These are phyloP conservation scores for Kurtzmaniella cleridarum DNA, from an alignment of 805 yeast genomes.

Conservation along the genomic window DNA sequence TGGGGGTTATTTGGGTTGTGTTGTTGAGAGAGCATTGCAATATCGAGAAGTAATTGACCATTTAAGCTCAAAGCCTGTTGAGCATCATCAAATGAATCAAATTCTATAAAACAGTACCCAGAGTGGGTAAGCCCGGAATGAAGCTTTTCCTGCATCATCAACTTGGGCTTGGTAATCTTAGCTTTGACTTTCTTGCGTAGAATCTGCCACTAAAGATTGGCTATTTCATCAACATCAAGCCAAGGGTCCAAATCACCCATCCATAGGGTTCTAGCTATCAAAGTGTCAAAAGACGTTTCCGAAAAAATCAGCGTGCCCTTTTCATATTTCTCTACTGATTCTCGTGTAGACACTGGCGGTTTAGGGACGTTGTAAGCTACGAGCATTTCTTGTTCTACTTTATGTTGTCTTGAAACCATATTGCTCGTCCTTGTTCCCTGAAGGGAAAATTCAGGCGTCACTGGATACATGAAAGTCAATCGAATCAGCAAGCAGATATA, in stretches of 20 bases:
- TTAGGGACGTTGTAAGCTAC: conserved; percentile 34
- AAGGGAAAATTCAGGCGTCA: too few relatives aligned
- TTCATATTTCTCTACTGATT: conserved; percentile 11
- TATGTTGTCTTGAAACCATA: conserved; percentile 22
- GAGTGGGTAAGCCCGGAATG: conserved; percentile 27
- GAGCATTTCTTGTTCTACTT: conserved; percentile 39
- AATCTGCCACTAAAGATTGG: conserved; percentile 53
- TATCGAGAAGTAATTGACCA: conserved; percentile 59
- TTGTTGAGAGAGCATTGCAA: conserved; percentile 41
- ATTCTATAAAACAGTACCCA: conserved; percentile 79
- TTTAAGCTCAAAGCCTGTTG: conserved; percentile 62
- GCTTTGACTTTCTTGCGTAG: conserved; percentile 54
- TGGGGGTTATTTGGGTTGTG: conserved; percentile 37
- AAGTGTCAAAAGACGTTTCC: not conserved
- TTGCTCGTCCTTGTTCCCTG: too few relatives aligned
- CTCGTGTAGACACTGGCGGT: conserved; percentile 37
- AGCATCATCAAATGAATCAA: conserved; percentile 63
- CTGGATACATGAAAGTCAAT: too few relatives aligned
- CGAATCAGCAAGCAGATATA: too few relatives aligned
- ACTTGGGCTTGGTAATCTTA: conserved; percentile 55
- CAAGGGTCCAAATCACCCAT: conserved; percentile 85
- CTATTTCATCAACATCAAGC: conserved; percentile 58
- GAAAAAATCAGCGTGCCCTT: not conserved
- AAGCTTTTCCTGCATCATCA: conserved; percentile 2
- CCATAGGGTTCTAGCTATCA: conserved; percentile 75